Evolutionary conservation across 306 rosid genomes (phyloP).

Genomic region (Lathyrus tuberosus): DNA sequence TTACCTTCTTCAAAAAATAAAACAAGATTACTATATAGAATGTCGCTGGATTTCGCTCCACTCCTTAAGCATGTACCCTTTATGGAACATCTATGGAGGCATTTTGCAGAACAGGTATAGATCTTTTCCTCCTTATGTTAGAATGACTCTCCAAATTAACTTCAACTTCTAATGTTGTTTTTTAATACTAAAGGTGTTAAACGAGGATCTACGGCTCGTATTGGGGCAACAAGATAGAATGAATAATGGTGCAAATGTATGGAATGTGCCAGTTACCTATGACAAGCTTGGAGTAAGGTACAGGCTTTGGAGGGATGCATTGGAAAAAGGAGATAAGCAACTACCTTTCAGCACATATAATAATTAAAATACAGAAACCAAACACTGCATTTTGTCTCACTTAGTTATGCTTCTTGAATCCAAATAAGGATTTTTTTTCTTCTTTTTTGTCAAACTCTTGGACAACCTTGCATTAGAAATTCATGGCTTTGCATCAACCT

Average conservation of each 20-base stretch:
- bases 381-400: constrained; percentile 5
- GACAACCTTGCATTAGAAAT: constrained; percentile 35
- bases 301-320: constrained; percentile 85
- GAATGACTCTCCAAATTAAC: background rate
- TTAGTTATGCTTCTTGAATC: constrained; percentile 11
- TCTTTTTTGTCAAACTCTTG: constrained; percentile 27
- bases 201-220: constrained; percentile 88
- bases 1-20: constrained; percentile 79
- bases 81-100: constrained; percentile 77
- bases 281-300: constrained; percentile 94
- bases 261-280: constrained; percentile 85
- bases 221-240: constrained; percentile 89
- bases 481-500: constrained; percentile 33
- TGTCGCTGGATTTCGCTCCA: constrained; percentile 93
- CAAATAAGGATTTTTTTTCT: constrained; percentile 6
- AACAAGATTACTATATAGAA: constrained; percentile 86
- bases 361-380: background rate
- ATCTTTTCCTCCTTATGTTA: background rate
- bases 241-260: constrained; percentile 75
- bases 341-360: constrained; percentile 58
- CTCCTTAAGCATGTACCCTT: constrained; percentile 81
- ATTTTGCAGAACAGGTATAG: constrained; percentile 86
- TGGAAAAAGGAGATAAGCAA: constrained; percentile 68
- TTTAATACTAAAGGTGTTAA: constrained; percentile 59
- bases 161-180: constrained; percentile 13